Base-by-base conservation (phyloP, 768 basidiomycete species). In the Sarcodon sp. region DNA sequence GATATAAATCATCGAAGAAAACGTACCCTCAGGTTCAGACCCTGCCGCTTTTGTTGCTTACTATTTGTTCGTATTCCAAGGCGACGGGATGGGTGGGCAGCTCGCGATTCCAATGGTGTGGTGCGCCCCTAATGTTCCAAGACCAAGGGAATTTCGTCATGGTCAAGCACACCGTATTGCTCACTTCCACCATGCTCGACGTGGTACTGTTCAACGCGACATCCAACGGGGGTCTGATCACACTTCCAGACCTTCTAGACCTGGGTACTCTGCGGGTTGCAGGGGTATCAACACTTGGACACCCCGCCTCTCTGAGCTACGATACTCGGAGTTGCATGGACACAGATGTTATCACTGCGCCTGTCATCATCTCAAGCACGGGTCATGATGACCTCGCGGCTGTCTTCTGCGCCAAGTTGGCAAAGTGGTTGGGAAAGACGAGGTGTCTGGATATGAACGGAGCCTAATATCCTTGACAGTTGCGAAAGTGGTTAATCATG, bases 361-460 rank as follows among this genome's bases (percentile, higher is more conserved):
- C 84, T 0, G 68, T 87, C 9, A 66, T 85, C 56, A 66, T 85
- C 45, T 78, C 79, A 21, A 81, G 80, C 16, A 83, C 83, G 4
- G 85, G 85, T 9, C 83, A 86, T 55, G 84, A 87, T 48, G 82
- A 82, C 0, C 79, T 79, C 3, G 84, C 86, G 78, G 85, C 85
- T 38, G 84, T 84, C 3, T 87, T 87, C 66, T 79, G 77, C 10
- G 85, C 85, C 51, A 87, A 87, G n/a, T 62, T 87, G 54, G 63
- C 78, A 54, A 80, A 80, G 63, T 77, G 80, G 61, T 70, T 87
- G 33, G 84, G 84, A 7, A 83, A 86, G 60, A 87, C 87, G 85
- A n/a, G n/a, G n/a, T n/a, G n/a, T n/a, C n/a, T n/a, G n/a, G n/a
- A 86, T 65, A 87, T 87, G 85, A 80, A 76, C 60, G 76, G 79